Conservation (phyloP, 768 basidiomycete species). For the Amanita thiersii region DNA sequence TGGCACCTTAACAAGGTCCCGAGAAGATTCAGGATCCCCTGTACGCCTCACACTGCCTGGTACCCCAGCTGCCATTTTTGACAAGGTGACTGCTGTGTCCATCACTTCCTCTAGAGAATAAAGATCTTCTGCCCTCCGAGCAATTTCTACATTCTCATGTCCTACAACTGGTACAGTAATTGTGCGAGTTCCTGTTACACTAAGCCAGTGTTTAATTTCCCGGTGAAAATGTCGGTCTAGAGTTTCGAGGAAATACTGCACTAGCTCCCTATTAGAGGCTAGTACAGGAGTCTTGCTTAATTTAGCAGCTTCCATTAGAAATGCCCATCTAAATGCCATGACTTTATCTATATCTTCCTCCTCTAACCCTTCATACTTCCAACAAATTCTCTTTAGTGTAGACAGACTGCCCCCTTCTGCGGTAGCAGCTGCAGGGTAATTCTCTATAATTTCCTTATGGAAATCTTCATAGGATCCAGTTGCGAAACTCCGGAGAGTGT, state of each 20-base stretch:
- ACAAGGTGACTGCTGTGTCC: neutral
- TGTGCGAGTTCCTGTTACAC: neutral
- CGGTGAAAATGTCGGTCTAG: neutral
- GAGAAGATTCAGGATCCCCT: no score
- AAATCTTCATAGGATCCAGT: neutral
- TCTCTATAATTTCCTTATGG: neutral
- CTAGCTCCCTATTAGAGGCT: neutral
- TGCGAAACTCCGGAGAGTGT: neutral
- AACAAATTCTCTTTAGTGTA: neutral
- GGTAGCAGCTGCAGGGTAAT: neutral
- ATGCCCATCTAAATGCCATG: neutral
- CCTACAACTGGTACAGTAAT: no score
- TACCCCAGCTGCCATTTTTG: neutral
- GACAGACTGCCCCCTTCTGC: neutral
- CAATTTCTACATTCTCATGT: neutral
- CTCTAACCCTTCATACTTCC: neutral
- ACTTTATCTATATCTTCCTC: neutral
- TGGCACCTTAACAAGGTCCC: no score
- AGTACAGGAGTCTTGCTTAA: neutral
- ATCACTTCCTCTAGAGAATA: neutral
- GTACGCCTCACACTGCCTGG: neutral
- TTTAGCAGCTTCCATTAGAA: neutral
- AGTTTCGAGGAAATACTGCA: neutral
- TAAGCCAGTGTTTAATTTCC: neutral
- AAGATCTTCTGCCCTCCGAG: neutral